Conservation (phyloP, 176 grass and related monocot species). For the Zoysia pacifica region DNA sequence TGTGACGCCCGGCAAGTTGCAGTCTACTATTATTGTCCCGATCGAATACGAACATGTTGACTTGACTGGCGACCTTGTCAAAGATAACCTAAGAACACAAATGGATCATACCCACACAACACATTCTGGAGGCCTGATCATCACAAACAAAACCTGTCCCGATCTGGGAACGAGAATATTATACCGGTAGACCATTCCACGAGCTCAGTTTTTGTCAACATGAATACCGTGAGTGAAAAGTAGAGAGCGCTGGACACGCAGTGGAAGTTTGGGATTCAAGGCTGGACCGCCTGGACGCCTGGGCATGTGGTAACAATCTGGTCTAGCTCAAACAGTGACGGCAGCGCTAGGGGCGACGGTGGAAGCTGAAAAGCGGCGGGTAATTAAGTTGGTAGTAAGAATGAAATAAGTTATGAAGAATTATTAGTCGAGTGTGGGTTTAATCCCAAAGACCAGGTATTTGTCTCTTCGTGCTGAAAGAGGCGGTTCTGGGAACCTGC, state of each 20-base stretch:
- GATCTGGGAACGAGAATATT: neutral
- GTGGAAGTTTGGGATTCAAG: neutral
- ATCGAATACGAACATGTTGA: neutral
- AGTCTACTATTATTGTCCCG: neutral
- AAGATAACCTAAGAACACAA: neutral
- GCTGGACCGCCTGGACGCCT: neutral
- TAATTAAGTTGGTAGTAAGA: too few relatives aligned
- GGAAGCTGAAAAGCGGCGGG: neutral
- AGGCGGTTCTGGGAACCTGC: too few relatives aligned
- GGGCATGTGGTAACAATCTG: neutral
- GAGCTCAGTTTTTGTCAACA: neutral
- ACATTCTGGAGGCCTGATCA: neutral
- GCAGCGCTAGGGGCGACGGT: too few relatives aligned
- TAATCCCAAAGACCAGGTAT: too few relatives aligned
- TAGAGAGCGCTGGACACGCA: too few relatives aligned
- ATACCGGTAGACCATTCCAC: neutral
- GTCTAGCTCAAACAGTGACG: neutral
- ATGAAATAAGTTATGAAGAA: too few relatives aligned
- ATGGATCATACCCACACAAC: neutral
- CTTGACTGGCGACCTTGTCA: neutral
- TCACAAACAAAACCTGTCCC: neutral
- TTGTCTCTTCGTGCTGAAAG: too few relatives aligned
- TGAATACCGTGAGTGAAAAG: constrained; percentile 10
- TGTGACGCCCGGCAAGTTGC: neutral
- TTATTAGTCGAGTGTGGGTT: too few relatives aligned